These are phyloP conservation scores for Malassezia sympodialis DNA, from an alignment of 1,284 basidiomycete genomes.

Conservation along the genomic window DNA sequence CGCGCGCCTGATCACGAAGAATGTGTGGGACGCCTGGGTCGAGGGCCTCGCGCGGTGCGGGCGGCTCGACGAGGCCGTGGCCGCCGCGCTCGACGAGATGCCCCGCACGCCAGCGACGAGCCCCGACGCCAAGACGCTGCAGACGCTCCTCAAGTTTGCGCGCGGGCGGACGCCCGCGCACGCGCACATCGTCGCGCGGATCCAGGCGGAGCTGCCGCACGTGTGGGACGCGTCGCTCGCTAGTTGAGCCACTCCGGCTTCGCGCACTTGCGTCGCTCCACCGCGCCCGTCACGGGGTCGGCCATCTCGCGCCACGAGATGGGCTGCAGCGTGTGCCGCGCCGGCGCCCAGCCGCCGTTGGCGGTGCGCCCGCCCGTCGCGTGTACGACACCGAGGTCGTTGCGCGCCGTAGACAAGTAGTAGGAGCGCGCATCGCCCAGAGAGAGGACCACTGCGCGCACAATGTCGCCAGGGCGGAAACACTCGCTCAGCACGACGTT, in stretches of 20 bases:
- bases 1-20: constrained; percentile 52
- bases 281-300: constrained; percentile 66
- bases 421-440: constrained; percentile 55
- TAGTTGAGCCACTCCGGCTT: constrained; percentile 55
- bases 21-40: constrained; percentile 65
- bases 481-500: constrained; percentile 85
- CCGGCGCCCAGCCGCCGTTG: constrained; percentile 18
- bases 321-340: constrained; percentile 27
- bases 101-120: not conserved
- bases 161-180: not conserved
- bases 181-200: not conserved
- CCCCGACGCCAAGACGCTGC: constrained; percentile 42
- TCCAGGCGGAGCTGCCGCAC: not conserved
- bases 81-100: constrained; percentile 62
- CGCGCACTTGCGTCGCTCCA: constrained; percentile 78
- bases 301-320: constrained; percentile 85
- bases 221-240: not conserved
- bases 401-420: constrained; percentile 84
- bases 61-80: constrained; percentile 60
- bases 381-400: constrained; percentile 70
- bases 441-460: constrained; percentile 66
- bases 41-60: constrained; percentile 72
- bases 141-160: constrained; percentile 49
- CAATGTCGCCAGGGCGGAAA: constrained; percentile 90
- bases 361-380: constrained; percentile 15